Evolutionary conservation across 2,329 filamentous ascomycete species (phyloP).

Genomic region (Diplodia mutila): DNA sequence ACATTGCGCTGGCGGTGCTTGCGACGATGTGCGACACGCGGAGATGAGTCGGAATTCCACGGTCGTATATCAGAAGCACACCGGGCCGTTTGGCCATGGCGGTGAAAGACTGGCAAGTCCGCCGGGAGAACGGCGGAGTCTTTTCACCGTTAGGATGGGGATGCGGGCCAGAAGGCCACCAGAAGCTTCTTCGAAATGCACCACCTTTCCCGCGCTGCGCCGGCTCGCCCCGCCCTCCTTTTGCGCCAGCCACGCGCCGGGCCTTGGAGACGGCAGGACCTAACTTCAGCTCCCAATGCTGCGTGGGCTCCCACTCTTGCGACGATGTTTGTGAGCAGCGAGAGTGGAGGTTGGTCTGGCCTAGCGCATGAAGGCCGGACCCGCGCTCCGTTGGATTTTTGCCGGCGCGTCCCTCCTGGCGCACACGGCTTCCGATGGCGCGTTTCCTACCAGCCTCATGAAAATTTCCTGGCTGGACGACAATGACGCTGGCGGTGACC

Average conservation of each 20-base stretch:
- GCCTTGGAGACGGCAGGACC: background rate
- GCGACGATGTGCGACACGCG: background rate
- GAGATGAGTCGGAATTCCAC: background rate
- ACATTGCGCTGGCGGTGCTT: too few relatives aligned
- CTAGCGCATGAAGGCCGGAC: background rate
- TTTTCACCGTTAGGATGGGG: background rate
- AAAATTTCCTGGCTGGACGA: background rate
- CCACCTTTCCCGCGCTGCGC: background rate
- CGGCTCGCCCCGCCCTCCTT: background rate
- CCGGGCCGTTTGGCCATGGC: background rate
- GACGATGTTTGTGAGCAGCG: background rate
- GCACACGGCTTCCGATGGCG: background rate
- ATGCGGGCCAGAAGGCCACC: background rate
- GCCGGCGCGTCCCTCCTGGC: background rate
- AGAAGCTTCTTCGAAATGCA: constrained; percentile 1
- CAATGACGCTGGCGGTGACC: background rate
- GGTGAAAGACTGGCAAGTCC: background rate
- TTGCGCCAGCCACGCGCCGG: background rate
- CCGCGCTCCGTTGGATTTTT: background rate
- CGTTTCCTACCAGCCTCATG: background rate
- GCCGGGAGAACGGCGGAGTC: background rate
- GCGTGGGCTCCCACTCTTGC: background rate
- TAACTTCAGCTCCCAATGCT: background rate
- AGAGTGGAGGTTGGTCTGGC: background rate
- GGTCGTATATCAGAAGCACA: constrained; percentile 9